Conservation (phyloP, 495 filamentous ascomycete genomes). For the Hamigera avellanea region DNA sequence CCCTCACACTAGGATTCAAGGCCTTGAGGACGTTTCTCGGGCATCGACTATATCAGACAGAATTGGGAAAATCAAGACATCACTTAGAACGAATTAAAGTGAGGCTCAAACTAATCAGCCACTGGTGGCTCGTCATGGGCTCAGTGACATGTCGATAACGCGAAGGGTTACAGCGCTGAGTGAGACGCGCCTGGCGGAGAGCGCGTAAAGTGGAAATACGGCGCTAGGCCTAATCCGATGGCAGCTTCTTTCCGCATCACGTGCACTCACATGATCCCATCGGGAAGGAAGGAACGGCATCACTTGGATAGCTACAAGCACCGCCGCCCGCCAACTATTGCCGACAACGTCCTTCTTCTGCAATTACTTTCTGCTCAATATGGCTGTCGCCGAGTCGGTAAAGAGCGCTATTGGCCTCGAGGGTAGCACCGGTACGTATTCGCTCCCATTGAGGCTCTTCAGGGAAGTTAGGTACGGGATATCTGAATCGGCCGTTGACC, state of each 20-base stretch:
- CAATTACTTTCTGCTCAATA: slow-evolving; percentile 16
- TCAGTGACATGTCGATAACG: slow-evolving; percentile 10
- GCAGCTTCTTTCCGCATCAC: not conserved
- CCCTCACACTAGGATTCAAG: slow-evolving; percentile 2
- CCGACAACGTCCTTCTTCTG: slow-evolving; percentile 5
- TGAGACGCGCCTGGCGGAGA: slow-evolving; percentile 10
- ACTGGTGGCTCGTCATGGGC: slow-evolving; percentile 13
- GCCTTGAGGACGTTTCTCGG: not conserved
- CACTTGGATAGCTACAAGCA: slow-evolving; percentile 21
- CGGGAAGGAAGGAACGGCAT: slow-evolving; percentile 21
- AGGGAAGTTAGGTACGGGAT: too few species aligned
- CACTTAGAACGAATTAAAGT: too few species aligned
- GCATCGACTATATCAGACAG: slow-evolving; percentile 4
- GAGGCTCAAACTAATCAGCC: too few species aligned
- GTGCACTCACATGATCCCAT: slow-evolving; percentile 20
- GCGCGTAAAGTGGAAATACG: slow-evolving; percentile 19
- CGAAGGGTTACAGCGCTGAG: slow-evolving; percentile 14
- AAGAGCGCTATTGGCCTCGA: slow-evolving; percentile 42
- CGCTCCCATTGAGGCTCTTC: slow-evolving; percentile 9
- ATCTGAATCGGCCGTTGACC: slow-evolving; percentile 7
- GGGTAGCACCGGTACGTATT: slow-evolving; percentile 30
- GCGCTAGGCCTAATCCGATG: slow-evolving; percentile 17
- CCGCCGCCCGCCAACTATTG: slow-evolving; percentile 14
- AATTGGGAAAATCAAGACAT: not conserved
- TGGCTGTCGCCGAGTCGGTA: slow-evolving; percentile 40